Conservation (phyloP, 2,329 filamentous ascomycete species). For the Fusarium albosuccineum region DNA sequence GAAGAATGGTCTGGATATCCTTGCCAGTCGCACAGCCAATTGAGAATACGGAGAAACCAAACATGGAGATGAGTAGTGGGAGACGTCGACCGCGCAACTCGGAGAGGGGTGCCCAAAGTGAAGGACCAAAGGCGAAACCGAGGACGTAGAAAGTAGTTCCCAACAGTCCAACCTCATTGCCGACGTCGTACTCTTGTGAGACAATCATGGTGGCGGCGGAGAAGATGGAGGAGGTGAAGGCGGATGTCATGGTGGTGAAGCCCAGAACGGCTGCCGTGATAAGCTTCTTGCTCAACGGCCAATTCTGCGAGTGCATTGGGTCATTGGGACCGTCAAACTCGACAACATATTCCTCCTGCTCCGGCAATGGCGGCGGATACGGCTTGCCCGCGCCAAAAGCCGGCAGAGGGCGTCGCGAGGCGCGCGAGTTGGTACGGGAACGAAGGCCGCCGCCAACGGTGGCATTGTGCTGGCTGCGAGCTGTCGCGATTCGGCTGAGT, state of each 20-base stretch:
- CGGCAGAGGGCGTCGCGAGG: constrained; percentile 72
- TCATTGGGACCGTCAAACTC: constrained; percentile 89
- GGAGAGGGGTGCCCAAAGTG: constrained; percentile 79
- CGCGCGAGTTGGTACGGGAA: constrained; percentile 57
- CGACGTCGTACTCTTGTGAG: constrained; percentile 70
- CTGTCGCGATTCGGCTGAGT: constrained; percentile 78
- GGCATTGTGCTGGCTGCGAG: constrained; percentile 75
- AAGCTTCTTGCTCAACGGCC: constrained; percentile 83
- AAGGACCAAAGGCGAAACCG: constrained; percentile 78
- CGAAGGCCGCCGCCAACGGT: constrained; percentile 72
- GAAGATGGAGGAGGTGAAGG: constrained; percentile 83
- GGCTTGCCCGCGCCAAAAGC: constrained; percentile 80
- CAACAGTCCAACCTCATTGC: constrained; percentile 71
- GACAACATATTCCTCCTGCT: constrained; percentile 82
- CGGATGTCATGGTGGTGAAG: constrained; percentile 77
- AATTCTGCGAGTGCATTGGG: constrained; percentile 89
- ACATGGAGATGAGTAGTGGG: constrained; percentile 71
- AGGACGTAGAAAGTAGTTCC: constrained; percentile 79
- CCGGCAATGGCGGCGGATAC: constrained; percentile 77
- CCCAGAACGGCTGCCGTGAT: constrained; percentile 76
- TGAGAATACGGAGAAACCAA: constrained; percentile 78
- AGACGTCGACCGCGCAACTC: constrained; percentile 77
- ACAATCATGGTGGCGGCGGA: constrained; percentile 73
- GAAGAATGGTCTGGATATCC: constrained; percentile 76
- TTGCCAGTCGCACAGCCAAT: constrained; percentile 74